Conservation (phyloP, 1,284 basidiomycete species). For the Puccinia hordei region DNA sequence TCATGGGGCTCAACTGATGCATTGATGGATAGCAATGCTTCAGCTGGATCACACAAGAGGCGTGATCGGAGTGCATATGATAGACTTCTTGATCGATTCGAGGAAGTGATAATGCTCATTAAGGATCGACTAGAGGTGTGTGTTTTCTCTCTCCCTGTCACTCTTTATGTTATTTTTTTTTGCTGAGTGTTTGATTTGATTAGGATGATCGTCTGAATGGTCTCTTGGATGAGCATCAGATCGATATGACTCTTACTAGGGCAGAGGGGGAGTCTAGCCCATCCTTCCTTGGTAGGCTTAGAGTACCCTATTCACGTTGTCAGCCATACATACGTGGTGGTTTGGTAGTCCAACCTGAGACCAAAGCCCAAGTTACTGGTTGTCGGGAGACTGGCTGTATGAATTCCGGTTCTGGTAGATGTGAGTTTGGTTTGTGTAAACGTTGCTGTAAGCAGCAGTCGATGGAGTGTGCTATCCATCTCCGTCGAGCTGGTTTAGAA, state of each 20-base stretch:
- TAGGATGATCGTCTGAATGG: neutral
- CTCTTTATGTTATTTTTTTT: no score
- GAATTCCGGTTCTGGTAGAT: no score
- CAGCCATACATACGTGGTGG: conserved; percentile 62
- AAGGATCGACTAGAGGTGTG: conserved; percentile 69
- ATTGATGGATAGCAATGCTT: neutral
- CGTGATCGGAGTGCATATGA: conserved; percentile 57
- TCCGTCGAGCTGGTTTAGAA: no score
- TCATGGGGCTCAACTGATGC: conserved; percentile 58
- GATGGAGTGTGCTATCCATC: no score
- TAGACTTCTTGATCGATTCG: conserved; percentile 65
- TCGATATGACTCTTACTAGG: conserved; percentile 51
- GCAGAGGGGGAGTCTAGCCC: conserved; percentile 51
- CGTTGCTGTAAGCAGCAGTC: no score
- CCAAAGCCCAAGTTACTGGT: no score
- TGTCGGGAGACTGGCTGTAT: no score
- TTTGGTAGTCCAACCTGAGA: no score
- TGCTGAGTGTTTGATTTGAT: neutral
- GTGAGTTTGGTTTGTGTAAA: no score
- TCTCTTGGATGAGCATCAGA: conserved; percentile 6
- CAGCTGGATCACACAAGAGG: conserved; percentile 51
- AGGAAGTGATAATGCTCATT: conserved; percentile 70
- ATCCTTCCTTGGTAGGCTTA: conserved; percentile 53
- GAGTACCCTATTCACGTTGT: conserved; percentile 60
- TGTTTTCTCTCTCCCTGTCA: conserved; percentile 51